phyloP scores from a whole-genome alignment of 345 rosid genomes.

The Citrus unshiu region DNA sequence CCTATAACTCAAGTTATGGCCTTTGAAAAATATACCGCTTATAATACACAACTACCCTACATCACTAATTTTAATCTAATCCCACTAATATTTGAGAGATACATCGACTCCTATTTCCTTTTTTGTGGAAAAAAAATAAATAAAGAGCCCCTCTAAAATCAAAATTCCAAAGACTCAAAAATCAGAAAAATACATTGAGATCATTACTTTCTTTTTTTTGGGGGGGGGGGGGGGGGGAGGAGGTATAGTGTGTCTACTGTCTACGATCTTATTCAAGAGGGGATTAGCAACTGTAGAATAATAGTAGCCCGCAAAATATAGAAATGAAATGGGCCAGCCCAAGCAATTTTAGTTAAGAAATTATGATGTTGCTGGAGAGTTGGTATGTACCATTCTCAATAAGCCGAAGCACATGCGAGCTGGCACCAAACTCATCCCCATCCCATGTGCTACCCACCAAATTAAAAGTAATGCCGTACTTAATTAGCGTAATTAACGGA shows the following conservation, averaged over 20 bases:
- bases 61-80: too few relatives aligned
- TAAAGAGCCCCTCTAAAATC: too few relatives aligned
- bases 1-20: too few relatives aligned
- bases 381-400: not conserved
- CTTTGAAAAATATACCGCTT: too few relatives aligned
- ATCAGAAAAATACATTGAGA: too few relatives aligned
- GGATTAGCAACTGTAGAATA: not conserved
- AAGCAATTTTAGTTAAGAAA: not conserved
- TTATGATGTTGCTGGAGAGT: not conserved
- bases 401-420: not conserved
- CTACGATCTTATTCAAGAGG: not conserved
- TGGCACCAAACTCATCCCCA: not conserved
- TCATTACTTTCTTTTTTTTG: too few relatives aligned
- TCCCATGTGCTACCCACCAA: not conserved
- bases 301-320: not conserved
- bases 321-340: not conserved
- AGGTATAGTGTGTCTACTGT: not conserved
- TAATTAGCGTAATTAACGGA: conserved; percentile 12
- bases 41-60: too few relatives aligned
- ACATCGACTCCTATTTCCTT: too few relatives aligned
- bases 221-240: too few relatives aligned
- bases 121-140: too few relatives aligned
- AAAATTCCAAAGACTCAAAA: too few relatives aligned
- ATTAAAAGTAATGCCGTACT: not conserved
- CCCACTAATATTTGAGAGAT: too few relatives aligned